Base-by-base conservation (phyloP, 192 early-diverging fungal genomes). In the Coemansia sp. region DNA sequence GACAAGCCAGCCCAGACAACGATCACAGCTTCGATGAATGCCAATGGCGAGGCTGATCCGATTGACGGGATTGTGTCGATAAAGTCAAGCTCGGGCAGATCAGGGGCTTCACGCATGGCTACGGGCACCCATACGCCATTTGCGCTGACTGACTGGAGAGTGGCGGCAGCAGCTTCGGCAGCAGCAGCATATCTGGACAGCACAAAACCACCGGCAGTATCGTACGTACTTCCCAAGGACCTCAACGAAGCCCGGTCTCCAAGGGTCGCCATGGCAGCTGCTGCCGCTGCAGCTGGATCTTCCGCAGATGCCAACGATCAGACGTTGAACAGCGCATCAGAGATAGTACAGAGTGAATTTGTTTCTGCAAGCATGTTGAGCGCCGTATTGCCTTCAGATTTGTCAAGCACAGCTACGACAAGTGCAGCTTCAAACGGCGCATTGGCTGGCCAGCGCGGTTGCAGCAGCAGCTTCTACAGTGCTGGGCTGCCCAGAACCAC, bases 11-110 rank as follows among this genome's bases (percentile, higher is more conserved):
- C 65, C 0, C 70, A 66, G 15, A 80, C 78, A 3, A 75, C 73
- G 5, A 75, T 80, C 15, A 80, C 73, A 3, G 78, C 78, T 9
- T 74, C 72, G 46, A 80, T 71, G 68, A 80, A 80, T 44, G 72
- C 78, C 14, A 63, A 80, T 47, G 78, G 78, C 57, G 78, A 80
- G 48, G 78, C 68, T 1, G 78, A 80, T 18, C 78, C 78, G 1
- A 80, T 80, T 36, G 78, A 80, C 60, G 78, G 78, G n/a, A 71
- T 74, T 15, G 73, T 80, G 7, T 79, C 76, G 37, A 73, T 79
- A 23, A 79, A 79, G 18, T 79, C 76, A 6, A 73, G 70, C 56
- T 40, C 47, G 1, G 26, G 49, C 7, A 34, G 59, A 6, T 20
- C 31, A 1, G 47, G 55, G 5, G 26, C 70, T 0, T 70, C 76